Percentiles rank a stretch among this genome's conserved stretches.
Evolutionary conservation across 257 asterid genomes (phyloP).

Genomic region (Penstemon barbatus): DNA sequence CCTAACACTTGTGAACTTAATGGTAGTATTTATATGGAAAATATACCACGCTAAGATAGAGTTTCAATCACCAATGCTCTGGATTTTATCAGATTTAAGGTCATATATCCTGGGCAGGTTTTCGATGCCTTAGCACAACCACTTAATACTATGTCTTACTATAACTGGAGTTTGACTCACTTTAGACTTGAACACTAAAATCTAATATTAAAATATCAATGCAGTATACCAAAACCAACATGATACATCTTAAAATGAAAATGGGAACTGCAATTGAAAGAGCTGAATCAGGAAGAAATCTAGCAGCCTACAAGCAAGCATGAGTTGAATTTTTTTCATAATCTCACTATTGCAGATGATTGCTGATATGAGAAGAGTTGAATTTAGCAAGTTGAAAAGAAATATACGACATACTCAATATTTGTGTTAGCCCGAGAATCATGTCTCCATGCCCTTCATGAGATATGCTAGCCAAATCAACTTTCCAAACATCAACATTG

Average conservation of each 20-base stretch:
- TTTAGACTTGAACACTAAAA: neutral
- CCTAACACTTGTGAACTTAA: neutral
- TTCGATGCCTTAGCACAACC: slow-evolving; percentile 5
- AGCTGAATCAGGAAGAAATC: slow-evolving; percentile 17
- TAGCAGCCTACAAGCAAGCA: slow-evolving; percentile 6
- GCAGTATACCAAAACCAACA: slow-evolving; percentile 16
- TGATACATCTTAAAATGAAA: slow-evolving; percentile 17
- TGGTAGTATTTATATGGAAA: neutral
- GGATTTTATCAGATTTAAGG: neutral
- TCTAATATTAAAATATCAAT: neutral
- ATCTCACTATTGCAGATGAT: slow-evolving; percentile 21
- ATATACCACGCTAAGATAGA: neutral
- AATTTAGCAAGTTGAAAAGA: slow-evolving; percentile 13
- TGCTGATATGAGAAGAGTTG: slow-evolving; percentile 21
- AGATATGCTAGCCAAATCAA: slow-evolving; percentile 85
- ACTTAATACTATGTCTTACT: slow-evolving; percentile 3
- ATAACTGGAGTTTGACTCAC: slow-evolving; percentile 7
- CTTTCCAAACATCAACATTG: slow-evolving; percentile 72
- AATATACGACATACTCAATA: slow-evolving; percentile 66
- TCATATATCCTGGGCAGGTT: neutral
- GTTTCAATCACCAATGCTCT: neutral
- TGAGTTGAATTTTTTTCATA: slow-evolving; percentile 10
- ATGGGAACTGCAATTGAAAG: slow-evolving; percentile 11
- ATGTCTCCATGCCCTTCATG: slow-evolving; percentile 96
- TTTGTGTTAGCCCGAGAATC: slow-evolving; percentile 75